Evolutionary conservation across 2,329 filamentous ascomycete species (phyloP).

Genomic region (Penicillium sp.): DNA sequence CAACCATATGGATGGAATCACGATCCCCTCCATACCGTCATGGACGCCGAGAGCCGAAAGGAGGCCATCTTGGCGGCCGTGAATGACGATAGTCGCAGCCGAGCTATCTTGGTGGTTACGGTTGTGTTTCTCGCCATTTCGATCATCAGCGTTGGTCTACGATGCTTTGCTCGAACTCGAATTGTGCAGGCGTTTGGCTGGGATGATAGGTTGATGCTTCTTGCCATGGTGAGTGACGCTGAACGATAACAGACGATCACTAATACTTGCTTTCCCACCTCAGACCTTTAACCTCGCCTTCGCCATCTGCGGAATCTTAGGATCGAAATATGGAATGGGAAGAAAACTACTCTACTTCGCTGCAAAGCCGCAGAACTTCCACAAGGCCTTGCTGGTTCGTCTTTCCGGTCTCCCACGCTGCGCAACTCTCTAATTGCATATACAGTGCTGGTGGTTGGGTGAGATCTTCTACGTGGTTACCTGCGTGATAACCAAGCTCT

Average conservation of each 20-base stretch:
- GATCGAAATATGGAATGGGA: slow-evolving; percentile 24
- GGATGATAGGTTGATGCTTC: slow-evolving; percentile 34
- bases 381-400: slow-evolving; percentile 22
- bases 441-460: slow-evolving; percentile 47
- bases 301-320: slow-evolving; percentile 26
- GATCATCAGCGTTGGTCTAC: slow-evolving; percentile 34
- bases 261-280: not conserved
- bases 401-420: not conserved
- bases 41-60: slow-evolving; percentile 6
- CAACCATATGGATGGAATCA: slow-evolving; percentile 8
- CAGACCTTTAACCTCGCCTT: slow-evolving; percentile 27
- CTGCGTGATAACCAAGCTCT: slow-evolving; percentile 46
- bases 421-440: not conserved
- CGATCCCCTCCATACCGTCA: slow-evolving; percentile 5
- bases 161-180: slow-evolving; percentile 40
- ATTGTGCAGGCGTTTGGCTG: slow-evolving; percentile 39
- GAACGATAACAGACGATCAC: not conserved
- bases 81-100: slow-evolving; percentile 16
- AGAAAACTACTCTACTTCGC: slow-evolving; percentile 19
- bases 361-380: slow-evolving; percentile 17
- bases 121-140: slow-evolving; percentile 41
- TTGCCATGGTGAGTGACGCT: slow-evolving; percentile 25
- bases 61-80: slow-evolving; percentile 3
- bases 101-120: slow-evolving; percentile 25
- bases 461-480: slow-evolving; percentile 50